phyloP scores from a whole-genome alignment of 1,139 yeast genomes.

The Suzukiozyma palmioleophila region DNA sequence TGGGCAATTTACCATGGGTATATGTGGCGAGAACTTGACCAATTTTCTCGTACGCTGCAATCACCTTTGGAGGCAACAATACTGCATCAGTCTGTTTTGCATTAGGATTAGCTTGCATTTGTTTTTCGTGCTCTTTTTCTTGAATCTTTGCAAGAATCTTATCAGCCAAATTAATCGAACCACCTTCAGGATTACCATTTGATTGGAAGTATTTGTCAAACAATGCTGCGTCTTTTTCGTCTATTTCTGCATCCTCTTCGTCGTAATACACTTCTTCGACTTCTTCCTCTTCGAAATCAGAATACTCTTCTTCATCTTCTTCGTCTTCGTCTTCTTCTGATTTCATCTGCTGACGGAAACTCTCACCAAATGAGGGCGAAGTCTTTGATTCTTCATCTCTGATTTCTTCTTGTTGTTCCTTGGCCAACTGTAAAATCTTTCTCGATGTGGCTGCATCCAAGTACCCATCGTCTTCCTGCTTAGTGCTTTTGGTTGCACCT shows the following conservation, averaged over 20 bases:
- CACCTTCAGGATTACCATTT: constrained; percentile 26
- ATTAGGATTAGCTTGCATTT: constrained; percentile 14
- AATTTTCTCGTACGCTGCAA: constrained; percentile 87
- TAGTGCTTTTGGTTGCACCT: constrained; percentile 23
- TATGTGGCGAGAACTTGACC: constrained; percentile 87
- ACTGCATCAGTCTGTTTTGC: constrained; percentile 48
- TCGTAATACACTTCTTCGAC: constrained; percentile 29
- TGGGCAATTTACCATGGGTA: constrained; percentile 94
- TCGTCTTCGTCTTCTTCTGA: constrained; percentile 32
- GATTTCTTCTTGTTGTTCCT: constrained; percentile 87
- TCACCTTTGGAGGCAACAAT: constrained; percentile 89
- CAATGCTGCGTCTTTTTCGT: constrained; percentile 66
- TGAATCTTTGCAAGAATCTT: constrained; percentile 85
- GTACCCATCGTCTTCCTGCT: constrained; percentile 54
- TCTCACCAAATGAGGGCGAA: constrained; percentile 18
- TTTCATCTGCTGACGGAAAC: constrained; percentile 24
- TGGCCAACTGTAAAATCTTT: constrained; percentile 82
- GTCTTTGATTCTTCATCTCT: constrained; percentile 52
- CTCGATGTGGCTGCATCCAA: constrained; percentile 82
- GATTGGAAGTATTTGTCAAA: constrained; percentile 61
- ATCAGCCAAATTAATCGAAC: constrained; percentile 75
- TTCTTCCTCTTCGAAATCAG: constrained; percentile 46
- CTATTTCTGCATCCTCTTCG: constrained; percentile 59
- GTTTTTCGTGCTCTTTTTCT: constrained; percentile 53
- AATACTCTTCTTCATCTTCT: constrained; percentile 42